Percentiles rank a stretch among this genome's conserved stretches.
phyloP scores from a whole-genome alignment of 2,329 filamentous ascomycete species.

The Hypoxylon sp. region DNA sequence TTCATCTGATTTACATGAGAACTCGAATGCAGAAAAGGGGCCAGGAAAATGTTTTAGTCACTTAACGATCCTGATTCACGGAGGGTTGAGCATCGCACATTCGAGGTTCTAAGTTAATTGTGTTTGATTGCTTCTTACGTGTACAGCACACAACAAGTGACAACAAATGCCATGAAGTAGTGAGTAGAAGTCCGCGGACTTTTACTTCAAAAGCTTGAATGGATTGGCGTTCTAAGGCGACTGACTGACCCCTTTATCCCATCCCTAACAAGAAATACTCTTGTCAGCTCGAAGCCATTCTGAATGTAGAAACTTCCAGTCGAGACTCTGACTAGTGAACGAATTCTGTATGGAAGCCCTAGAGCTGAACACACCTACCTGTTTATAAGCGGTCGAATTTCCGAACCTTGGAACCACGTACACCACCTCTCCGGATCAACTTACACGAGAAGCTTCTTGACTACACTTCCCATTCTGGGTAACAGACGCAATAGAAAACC shows the following conservation, averaged over 20 bases:
- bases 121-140: background rate
- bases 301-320: slow-evolving; percentile 13
- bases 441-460: background rate
- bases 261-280: background rate
- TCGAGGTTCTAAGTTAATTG: too few species aligned
- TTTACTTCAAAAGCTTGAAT: background rate
- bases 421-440: background rate
- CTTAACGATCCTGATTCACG: background rate
- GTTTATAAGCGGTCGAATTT: background rate
- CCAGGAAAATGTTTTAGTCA: background rate
- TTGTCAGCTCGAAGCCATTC: background rate
- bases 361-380: background rate
- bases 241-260: background rate
- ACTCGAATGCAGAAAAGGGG: background rate
- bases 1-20: background rate
- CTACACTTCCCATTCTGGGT: background rate
- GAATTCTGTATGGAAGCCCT: background rate
- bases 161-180: background rate
- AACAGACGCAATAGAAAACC: background rate
- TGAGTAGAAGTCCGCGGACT: background rate
- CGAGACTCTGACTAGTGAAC: background rate
- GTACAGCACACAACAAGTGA: background rate
- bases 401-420: background rate
- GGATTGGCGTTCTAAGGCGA: background rate
- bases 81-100: background rate